Evolutionary conservation across 768 basidiomycete genomes (phyloP).

Genomic region (Trametes gibbosa): DNA sequence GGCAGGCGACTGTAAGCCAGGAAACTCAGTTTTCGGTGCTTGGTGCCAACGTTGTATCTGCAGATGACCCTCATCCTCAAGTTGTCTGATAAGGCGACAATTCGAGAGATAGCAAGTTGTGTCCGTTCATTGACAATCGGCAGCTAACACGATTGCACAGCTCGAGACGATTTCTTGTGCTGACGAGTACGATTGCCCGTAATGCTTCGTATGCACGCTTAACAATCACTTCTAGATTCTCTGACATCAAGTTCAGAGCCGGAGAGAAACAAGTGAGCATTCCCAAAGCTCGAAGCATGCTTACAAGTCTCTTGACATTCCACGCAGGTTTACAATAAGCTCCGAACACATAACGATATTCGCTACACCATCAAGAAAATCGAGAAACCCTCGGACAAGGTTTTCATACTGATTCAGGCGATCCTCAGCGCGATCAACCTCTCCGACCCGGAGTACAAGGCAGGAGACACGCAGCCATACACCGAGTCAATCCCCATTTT

Average conservation of each 20-base stretch:
- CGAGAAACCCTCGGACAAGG: slow-evolving; percentile 72
- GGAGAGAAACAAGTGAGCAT: slow-evolving; percentile 69
- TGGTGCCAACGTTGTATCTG: neutral
- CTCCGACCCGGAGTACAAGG: slow-evolving; percentile 66
- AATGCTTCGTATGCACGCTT: neutral
- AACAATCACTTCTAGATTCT: slow-evolving; percentile 46
- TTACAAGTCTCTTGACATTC: too few species aligned
- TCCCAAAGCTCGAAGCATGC: neutral
- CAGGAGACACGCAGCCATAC: slow-evolving; percentile 64
- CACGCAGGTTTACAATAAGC: slow-evolving; percentile 56
- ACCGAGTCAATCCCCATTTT: slow-evolving; percentile 72
- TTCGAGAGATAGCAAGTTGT: slow-evolving; percentile 62
- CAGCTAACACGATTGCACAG: slow-evolving; percentile 31
- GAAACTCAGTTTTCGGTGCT: neutral
- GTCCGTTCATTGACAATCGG: neutral
- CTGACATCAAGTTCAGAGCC: slow-evolving; percentile 62
- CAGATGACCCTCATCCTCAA: slow-evolving; percentile 70
- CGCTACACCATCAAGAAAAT: slow-evolving; percentile 72
- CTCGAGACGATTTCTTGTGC: slow-evolving; percentile 63
- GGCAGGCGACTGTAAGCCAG: slow-evolving; percentile 57
- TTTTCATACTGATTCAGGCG: slow-evolving; percentile 81
- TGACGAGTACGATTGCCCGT: slow-evolving; percentile 52
- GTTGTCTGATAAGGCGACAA: slow-evolving; percentile 49
- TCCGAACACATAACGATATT: slow-evolving; percentile 72
- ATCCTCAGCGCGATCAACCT: slow-evolving; percentile 71